A percentile compares a stretch with the other conserved stretches of the same genome.
Conservation (phyloP, 169 alveolate genomes). For the Babesia microti region DNA sequence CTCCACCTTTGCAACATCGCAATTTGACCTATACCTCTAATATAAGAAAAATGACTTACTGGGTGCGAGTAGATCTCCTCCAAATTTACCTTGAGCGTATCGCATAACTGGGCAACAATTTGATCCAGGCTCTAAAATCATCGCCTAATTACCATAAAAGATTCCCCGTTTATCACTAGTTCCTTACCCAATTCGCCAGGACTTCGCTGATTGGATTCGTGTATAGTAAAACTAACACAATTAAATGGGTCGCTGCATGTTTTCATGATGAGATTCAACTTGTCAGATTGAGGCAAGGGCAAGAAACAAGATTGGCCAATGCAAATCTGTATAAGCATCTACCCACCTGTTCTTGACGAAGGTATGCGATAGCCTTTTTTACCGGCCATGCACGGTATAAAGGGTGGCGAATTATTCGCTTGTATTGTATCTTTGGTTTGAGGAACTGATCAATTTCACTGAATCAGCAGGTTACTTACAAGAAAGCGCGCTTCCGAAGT, state of each 20-base stretch:
- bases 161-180: slow-evolving; percentile 40
- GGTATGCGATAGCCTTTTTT: slow-evolving; percentile 26
- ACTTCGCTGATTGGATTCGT: slow-evolving; percentile 52
- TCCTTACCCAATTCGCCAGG: slow-evolving; percentile 54
- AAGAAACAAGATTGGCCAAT: slow-evolving; percentile 65
- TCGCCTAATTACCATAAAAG: slow-evolving; percentile 11
- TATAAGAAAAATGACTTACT: slow-evolving; percentile 10
- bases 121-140: slow-evolving; percentile 55
- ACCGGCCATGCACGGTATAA: slow-evolving; percentile 42
- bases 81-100: slow-evolving; percentile 55
- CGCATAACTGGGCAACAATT: slow-evolving; percentile 60
- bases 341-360: slow-evolving; percentile 22
- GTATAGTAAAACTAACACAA: slow-evolving; percentile 52
- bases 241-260: slow-evolving; percentile 60
- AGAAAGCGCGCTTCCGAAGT: slow-evolving; percentile 18
- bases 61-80: slow-evolving; percentile 67
- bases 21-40: slow-evolving; percentile 38
- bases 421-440: slow-evolving; percentile 32
- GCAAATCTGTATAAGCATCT: slow-evolving; percentile 9
- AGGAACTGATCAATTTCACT: no score
- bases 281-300: slow-evolving; percentile 55
- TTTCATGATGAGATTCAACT: slow-evolving; percentile 52
- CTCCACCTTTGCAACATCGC: slow-evolving; percentile 46
- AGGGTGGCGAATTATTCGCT: slow-evolving; percentile 43
- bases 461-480: no score